A percentile compares a stretch with the other conserved stretches of the same genome.
phyloP scores from a whole-genome alignment of 306 rosid genomes.

The Quercus gilva region DNA sequence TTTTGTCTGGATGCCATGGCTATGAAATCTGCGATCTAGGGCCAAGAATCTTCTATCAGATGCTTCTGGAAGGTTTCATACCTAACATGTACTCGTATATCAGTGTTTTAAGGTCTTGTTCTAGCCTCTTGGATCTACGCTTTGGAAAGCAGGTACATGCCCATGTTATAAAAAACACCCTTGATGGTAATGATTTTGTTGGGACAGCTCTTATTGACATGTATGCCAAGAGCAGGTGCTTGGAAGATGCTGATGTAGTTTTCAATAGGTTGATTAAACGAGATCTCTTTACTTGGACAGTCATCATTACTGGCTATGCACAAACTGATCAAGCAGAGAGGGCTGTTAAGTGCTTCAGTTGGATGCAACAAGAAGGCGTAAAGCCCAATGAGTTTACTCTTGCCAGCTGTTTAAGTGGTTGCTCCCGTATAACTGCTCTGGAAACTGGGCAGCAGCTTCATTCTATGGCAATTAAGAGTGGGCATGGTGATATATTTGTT shows the following conservation, averaged over 20 bases:
- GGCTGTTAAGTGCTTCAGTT: background rate
- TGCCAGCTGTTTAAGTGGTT: slow-evolving; percentile 5
- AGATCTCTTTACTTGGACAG: slow-evolving; percentile 1
- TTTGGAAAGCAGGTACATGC: slow-evolving; percentile 40
- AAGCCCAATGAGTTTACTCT: slow-evolving; percentile 9
- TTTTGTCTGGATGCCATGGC: slow-evolving; percentile 42
- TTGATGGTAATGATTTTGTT: slow-evolving; percentile 33
- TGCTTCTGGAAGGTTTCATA: slow-evolving; percentile 33
- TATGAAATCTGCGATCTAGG: slow-evolving; percentile 19
- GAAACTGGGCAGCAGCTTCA: slow-evolving; percentile 5
- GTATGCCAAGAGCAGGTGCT: slow-evolving; percentile 34
- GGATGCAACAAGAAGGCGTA: background rate
- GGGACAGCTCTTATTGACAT: slow-evolving; percentile 34
- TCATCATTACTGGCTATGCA: background rate
- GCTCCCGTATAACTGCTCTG: slow-evolving; percentile 1
- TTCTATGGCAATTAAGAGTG: slow-evolving; percentile 4
- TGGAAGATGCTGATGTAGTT: slow-evolving; percentile 13
- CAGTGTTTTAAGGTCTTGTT: slow-evolving; percentile 40
- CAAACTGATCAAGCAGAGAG: slow-evolving; percentile 1
- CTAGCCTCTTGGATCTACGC: slow-evolving; percentile 28
- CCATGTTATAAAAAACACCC: slow-evolving; percentile 26
- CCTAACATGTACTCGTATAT: slow-evolving; percentile 37
- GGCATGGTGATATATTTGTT: slow-evolving; percentile 2
- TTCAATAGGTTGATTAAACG: slow-evolving; percentile 3
- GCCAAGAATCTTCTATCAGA: slow-evolving; percentile 28